These are phyloP conservation scores for Cercospora sp. DNA, from an alignment of 2,329 filamentous ascomycete species.

Conservation along the genomic window DNA sequence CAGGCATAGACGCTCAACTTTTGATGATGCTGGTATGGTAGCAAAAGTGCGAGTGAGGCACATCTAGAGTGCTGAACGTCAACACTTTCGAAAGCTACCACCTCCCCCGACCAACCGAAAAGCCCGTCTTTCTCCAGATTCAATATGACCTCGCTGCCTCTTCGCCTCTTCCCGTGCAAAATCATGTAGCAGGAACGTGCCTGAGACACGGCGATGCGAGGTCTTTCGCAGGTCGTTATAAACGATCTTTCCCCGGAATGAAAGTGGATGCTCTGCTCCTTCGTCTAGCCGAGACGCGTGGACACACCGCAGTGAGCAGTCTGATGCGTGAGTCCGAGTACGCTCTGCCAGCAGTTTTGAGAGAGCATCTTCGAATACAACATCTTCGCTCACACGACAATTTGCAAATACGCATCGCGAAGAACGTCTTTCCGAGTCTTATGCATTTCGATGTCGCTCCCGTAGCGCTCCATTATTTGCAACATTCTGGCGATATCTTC, in stretches of 20 bases:
- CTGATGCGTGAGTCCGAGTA: background rate
- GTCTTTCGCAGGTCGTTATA: background rate
- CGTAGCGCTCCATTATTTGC: conserved; percentile 48
- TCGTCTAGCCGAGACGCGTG: background rate
- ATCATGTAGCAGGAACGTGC: background rate
- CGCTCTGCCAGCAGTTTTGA: background rate
- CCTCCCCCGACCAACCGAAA: no score
- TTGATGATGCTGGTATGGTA: background rate
- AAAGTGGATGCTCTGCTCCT: background rate
- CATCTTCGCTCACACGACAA: conserved; percentile 24
- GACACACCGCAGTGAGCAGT: background rate
- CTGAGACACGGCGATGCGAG: background rate
- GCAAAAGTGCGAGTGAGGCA: background rate
- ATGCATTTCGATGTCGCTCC: conserved; percentile 49
- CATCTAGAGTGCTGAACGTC: background rate
- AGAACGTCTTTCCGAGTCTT: conserved; percentile 51
- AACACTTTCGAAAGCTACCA: no score
- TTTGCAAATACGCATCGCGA: conserved; percentile 44
- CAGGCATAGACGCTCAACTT: no score
- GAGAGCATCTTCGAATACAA: background rate
- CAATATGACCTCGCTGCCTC: no score
- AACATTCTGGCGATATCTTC: conserved; percentile 48
- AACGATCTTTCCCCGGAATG: background rate
- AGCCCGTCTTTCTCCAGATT: no score
- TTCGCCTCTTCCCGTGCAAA: no score